These are phyloP conservation scores for Arachnomyces sp. DNA, from an alignment of 2,329 filamentous ascomycete species.

Conservation along the genomic window DNA sequence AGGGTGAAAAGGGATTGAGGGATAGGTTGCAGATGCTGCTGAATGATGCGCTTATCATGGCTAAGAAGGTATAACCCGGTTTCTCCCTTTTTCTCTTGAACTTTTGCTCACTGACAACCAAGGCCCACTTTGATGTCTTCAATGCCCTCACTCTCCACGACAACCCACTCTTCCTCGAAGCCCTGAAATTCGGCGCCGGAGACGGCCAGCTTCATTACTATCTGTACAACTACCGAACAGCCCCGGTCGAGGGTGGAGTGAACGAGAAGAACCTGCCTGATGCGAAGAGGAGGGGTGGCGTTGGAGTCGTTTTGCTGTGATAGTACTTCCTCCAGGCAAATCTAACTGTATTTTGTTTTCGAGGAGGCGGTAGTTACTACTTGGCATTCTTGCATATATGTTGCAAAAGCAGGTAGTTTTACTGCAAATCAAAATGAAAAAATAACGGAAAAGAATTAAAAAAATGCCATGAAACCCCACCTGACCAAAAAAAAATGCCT, in stretches of 20 bases:
- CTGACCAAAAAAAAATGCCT: too few relatives aligned
- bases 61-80: constrained; percentile 56
- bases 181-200: constrained; percentile 90
- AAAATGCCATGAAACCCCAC: too few relatives aligned
- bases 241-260: constrained; percentile 77
- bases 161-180: constrained; percentile 84
- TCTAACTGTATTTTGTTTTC: too few relatives aligned
- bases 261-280: constrained; percentile 72
- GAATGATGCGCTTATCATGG: constrained; percentile 77
- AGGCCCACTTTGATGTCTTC: constrained; percentile 86
- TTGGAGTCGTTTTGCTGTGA: constrained; percentile 80
- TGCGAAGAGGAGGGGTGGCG: constrained; percentile 68
- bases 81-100: background rate
- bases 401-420: too few relatives aligned
- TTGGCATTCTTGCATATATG: too few relatives aligned
- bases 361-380: too few relatives aligned
- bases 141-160: constrained; percentile 91
- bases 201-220: constrained; percentile 97
- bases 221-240: constrained; percentile 90
- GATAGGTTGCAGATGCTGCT: constrained; percentile 72
- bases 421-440: too few relatives aligned
- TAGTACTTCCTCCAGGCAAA: too few relatives aligned
- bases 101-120: constrained; percentile 22
- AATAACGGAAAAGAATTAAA: too few relatives aligned
- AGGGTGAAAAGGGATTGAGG: constrained; percentile 56